Evolutionary conservation across 345 rosid species (phyloP), one percentile per base, ranked within the genome.

Genomic region (Camelina neglecta): DNA sequence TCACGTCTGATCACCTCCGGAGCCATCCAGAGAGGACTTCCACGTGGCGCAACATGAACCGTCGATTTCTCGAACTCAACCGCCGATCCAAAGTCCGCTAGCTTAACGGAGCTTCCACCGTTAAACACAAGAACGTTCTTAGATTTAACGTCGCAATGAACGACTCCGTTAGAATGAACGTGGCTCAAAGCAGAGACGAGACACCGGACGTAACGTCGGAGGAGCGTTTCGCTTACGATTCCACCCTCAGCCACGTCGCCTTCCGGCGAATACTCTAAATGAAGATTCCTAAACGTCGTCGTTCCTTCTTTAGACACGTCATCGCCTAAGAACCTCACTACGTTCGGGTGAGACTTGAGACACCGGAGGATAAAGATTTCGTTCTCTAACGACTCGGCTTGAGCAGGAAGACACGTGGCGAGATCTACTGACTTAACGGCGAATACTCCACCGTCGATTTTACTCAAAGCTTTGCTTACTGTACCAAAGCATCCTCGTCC

Each of bases 1-100:
- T 89, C 92, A 5, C 87, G 57, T 49, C 93, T 81, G 2, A 91
- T 57, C 67, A 89, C 97, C 84, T 91, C 97, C 72, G 97, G 97
- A 21, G 97, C 97, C 95, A 91, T 91, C 97, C 95, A 91, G 10
- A 91, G 82, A 11, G 97, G 97, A 47, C 95, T 91, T 73, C 97
- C 97, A 38, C 95, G 93, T 26, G 91, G 90, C 74, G 63, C 8
- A 42, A 67, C n/a, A 29, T 26, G 57, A 8, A 23, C 65, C 18
- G 57, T 16, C 48, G 64, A 20, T 8, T 50, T 69, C 2, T 50
- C 62, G 0, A 70, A 5, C 55, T 76, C 58, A 1, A 78, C 16
- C 41, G 97, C 89, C 2, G 93, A 85, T 13, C 97, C 97, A 76
- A 91, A 91, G 75, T 91, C 97, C 49, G 88, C 93, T 31, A 91